These are phyloP conservation scores for Blastomyces emzantsi DNA, from an alignment of 2,329 filamentous ascomycete genomes.

Conservation along the genomic window DNA sequence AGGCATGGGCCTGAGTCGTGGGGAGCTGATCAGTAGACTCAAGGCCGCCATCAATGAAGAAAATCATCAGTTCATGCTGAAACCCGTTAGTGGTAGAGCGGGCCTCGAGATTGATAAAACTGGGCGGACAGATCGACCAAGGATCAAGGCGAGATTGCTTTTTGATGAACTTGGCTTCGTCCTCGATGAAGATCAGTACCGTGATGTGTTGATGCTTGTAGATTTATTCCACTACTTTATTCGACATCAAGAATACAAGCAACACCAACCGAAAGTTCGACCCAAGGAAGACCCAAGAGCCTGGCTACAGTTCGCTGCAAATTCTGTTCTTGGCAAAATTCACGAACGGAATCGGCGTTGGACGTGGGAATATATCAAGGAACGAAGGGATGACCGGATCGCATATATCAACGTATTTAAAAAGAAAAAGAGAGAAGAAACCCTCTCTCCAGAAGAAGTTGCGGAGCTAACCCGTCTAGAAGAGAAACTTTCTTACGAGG, in stretches of 20 bases:
- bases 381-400: constrained; percentile 79
- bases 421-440: constrained; percentile 70
- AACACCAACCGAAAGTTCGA: constrained; percentile 70
- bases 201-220: constrained; percentile 94
- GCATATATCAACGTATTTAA: constrained; percentile 94
- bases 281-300: constrained; percentile 86
- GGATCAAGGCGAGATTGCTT: constrained; percentile 79
- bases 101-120: constrained; percentile 95
- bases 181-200: constrained; percentile 95
- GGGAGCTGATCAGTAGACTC: constrained; percentile 68
- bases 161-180: constrained; percentile 98
- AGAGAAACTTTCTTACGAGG: constrained; percentile 83
- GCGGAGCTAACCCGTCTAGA: constrained; percentile 70
- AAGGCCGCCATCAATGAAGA: constrained; percentile 70
- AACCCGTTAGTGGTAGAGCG: constrained; percentile 88
- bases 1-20: constrained; percentile 55
- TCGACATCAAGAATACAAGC: constrained; percentile 94
- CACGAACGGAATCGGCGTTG: constrained; percentile 87
- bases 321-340: constrained; percentile 85
- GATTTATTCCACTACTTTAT: constrained; percentile 99
- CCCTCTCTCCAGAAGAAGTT: constrained; percentile 57
- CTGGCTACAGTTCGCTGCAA: constrained; percentile 85
- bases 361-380: constrained; percentile 94
- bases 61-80: constrained; percentile 87
- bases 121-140: constrained; percentile 65